Evolutionary conservation across 768 basidiomycete genomes (phyloP), one percentile per base, ranked within the genome.

Genomic region (Termitomyces heimii): DNA sequence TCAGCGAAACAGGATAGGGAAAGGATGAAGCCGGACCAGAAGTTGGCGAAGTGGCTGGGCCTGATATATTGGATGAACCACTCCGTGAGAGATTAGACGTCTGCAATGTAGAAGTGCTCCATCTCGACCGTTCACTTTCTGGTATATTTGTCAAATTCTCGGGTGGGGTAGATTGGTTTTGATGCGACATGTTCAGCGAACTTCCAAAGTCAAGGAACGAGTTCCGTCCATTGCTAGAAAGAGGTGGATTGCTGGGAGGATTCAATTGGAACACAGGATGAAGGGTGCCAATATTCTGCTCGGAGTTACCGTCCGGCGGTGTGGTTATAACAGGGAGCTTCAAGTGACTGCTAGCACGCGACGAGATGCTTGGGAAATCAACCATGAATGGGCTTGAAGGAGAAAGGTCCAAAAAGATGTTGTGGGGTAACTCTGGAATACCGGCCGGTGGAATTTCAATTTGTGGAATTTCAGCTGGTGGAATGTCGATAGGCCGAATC

Each of bases 1-100:
- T 74, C 8, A 82, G 73, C 8, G 77, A 71, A 34, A 80, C 66
- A 28, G 78, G 75, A 56, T 79, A 78, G 6, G 77, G 78, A 61
- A 80, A 80, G 65, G 68, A 55, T 65, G 67, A 64, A 26, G 31
- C 62, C 18, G 63, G 60, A 20, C 55, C 53, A 3, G 68, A 67
- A 13, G 50, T 47, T 6, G 66, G 57, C 10, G 59, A 64, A 24
- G 56, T 56, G 3, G 54, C 57, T 18, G 60, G 60, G 22, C 40
- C 39, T 14, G 62, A 59, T n/a, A 39, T 43, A 29, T 50, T 54
- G 10, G 57, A 58, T 3, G 63, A 59, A 22, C 28, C 42, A 10
- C 58, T 61, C 12, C 35, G 58, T 32, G 65, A 62, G 14, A 58
- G 34, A 6, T 46, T 53, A 31, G 61, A 57, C 16, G 37, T 28